A percentile compares a stretch with the other conserved stretches of the same genome.
Evolutionary conservation across 1,284 basidiomycete species (phyloP).

Genomic region (Afroboletus lepidellus): DNA sequence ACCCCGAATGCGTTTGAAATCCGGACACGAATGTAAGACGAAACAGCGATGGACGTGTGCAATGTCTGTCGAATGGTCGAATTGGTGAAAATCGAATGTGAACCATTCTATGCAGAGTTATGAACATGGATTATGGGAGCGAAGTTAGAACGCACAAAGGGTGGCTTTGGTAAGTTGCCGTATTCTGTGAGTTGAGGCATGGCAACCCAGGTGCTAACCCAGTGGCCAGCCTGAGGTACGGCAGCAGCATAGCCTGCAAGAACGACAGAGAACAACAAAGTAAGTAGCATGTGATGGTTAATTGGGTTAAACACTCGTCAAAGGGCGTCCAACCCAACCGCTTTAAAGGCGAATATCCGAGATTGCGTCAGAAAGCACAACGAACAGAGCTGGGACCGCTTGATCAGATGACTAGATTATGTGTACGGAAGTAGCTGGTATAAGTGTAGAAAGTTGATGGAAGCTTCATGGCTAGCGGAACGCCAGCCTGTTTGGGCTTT

Average conservation of each 20-base stretch:
- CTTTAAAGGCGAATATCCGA: neutral
- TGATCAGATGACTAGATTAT: neutral
- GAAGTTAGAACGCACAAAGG: constrained; percentile 4
- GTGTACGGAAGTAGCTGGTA: neutral
- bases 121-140: no score
- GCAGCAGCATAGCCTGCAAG: neutral
- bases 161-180: neutral
- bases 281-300: neutral
- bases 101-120: no score
- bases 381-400: neutral
- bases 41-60: neutral
- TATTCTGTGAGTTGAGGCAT: constrained; percentile 5
- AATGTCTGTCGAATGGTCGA: constrained; percentile 4
- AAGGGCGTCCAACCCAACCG: no score
- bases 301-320: neutral
- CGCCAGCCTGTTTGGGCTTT: no score
- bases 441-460: neutral
- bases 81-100: constrained; percentile 2
- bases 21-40: constrained; percentile 5
- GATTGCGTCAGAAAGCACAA: neutral
- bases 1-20: constrained; percentile 1
- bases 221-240: neutral
- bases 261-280: neutral
- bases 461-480: neutral
- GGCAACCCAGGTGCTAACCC: constrained; percentile 6